Evolutionary conservation across 495 filamentous ascomycete species (phyloP), one percentile per base, ranked within the genome.

Genomic region (Astrocystis sublimbata): DNA sequence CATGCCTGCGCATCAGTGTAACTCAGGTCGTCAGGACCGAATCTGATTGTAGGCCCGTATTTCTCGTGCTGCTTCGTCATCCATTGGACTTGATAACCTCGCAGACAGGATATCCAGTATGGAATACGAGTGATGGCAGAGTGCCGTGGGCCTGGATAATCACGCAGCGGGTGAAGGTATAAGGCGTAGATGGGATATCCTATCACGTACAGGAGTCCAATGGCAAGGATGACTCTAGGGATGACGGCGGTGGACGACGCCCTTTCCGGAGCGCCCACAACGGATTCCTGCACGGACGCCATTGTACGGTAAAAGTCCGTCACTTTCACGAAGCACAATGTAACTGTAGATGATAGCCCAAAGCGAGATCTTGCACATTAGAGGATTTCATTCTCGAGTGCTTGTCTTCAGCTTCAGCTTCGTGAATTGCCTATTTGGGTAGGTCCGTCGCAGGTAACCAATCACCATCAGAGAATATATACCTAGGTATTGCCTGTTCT

Each of bases 1-100:
- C 78, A 83, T 1, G 79, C 81, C 0, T 69, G 41, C 0, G 61
- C 68, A 4, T 63, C 71, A 21, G 65, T 75, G 58, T 74, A 79
- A 10, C 78, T 79, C 43, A 82, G 72, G 33, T 74, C 67, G 30
- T 75, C 68, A 1, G 78, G 78, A 3, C 70, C 67, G 17, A 75
- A 64, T 30, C 78, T 73, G 5, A 82, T 76, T 17, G 78, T 66
- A 4, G 68, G 72, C 9, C 79, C 78, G 53, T 82, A 76, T 63
- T 65, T 68, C 30, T 71, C 65, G 56, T 81, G 79, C 28, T 79
- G 65, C 17, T 41, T 24, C 21, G 53, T 50, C 12, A 68, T 51
- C 65, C 65, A 68, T 17, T 17, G 21, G 12, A 65, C 62, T 33
- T 61, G 42, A 13, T 45, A 15, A 3, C 65, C 62, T 9, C 45